Conservation (phyloP, 2,329 filamentous ascomycete species). For the Verticillium dahliae region DNA sequence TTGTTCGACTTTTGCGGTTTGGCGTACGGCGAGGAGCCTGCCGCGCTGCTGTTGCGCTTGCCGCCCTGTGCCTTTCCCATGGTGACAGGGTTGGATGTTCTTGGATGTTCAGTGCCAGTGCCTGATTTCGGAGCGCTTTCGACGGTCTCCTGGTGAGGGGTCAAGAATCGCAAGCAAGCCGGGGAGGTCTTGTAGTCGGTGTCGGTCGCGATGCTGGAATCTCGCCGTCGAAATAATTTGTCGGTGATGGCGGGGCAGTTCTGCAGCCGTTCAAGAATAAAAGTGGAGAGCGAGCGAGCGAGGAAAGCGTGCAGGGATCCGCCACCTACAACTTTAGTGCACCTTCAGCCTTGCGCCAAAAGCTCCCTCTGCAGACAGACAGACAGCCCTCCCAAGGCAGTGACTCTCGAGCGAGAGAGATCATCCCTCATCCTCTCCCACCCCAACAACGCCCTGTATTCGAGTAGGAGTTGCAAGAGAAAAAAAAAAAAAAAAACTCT, state of each 20-base stretch:
- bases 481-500: too few species aligned
- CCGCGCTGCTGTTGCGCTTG: conserved; percentile 44
- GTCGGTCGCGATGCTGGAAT: not conserved
- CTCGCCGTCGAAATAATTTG: not conserved
- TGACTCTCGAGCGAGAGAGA: not conserved
- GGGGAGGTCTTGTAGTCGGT: not conserved
- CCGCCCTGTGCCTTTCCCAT: conserved; percentile 49
- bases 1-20: conserved; percentile 48
- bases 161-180: not conserved
- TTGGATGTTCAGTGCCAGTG: too few species aligned
- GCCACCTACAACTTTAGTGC: conserved; percentile 9
- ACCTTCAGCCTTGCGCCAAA: conserved; percentile 10
- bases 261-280: conserved; percentile 10
- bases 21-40: conserved; percentile 14
- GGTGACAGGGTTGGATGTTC: not conserved
- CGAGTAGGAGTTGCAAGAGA: too few species aligned
- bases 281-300: conserved; percentile 1
- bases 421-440: not conserved
- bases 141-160: not conserved
- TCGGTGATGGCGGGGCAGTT: conserved; percentile 3
- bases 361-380: not conserved
- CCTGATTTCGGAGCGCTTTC: not conserved
- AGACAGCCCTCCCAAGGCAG: not conserved
- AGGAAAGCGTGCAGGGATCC: conserved; percentile 5
- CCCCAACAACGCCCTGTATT: not conserved